Base-by-base conservation (phyloP, 139 green algal species). In the Astrephomene gubernaculifera region DNA sequence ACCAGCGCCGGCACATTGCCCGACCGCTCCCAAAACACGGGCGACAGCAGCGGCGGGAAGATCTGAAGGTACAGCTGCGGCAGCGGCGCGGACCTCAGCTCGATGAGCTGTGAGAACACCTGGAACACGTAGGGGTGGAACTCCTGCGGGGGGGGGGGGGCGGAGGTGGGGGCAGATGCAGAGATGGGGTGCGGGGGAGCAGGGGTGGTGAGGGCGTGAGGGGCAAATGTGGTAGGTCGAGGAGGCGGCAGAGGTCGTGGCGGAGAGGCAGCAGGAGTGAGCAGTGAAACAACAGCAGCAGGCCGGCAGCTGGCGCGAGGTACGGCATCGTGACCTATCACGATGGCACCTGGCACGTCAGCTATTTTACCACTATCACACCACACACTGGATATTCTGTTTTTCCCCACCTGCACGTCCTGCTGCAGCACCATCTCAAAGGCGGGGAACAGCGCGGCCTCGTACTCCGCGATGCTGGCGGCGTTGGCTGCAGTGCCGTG, bases 1-100 rank as follows among this genome's bases (percentile, higher is more conserved):
- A 96, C 95, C 33, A 99, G 92, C 10, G 97, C 95, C 8, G 97
- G 96, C 31, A 99, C 91, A 86, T 99, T 99, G 67, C 94, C 97
- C 0, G 87, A 84, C 0, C 96, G 90, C 92, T 99, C 97, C 97
- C 97, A 99, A 79, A 94, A 92, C 44, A 93, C 31, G 29, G 96
- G 96, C 0, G 89, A 90, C 36, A 99, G 90, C 76, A 99, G 91
- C 27, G 94, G 92, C 27, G 93, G 94, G 79, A 99, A 96, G 74
- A 99, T 90, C 31, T 90, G 78, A 8, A 91, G 69, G 94, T 99
- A 99, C 19, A 93, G 86, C n/a, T 83, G 54, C 5, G 84, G 85
- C 25, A 95, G 90, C 29, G 95, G 92, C 33, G 90, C 89, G 2
- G 81, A 80, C 14, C 95, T 92, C 67, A 95, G 86, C 89, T 99